phyloP scores from a whole-genome alignment of 1,284 basidiomycete genomes.

The Xerocomus minutiporus region DNA sequence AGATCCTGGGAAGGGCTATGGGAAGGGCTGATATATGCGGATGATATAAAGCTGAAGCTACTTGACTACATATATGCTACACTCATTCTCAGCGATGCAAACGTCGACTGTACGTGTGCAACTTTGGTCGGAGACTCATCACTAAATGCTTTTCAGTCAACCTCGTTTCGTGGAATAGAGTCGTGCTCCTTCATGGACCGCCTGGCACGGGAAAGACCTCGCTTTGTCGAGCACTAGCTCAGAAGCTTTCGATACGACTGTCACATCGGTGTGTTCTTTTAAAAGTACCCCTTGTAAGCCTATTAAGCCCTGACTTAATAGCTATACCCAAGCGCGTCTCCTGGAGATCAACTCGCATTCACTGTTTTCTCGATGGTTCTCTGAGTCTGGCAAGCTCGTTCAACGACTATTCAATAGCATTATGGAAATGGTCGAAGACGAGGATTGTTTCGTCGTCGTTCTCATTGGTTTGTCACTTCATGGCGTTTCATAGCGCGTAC shows the following conservation, averaged over 20 bases:
- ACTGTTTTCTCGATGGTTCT: constrained; percentile 96
- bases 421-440: constrained; percentile 84
- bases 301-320: constrained; percentile 30
- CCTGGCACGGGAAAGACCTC: constrained; percentile 98
- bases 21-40: constrained; percentile 85
- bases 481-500: not conserved
- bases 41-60: constrained; percentile 84
- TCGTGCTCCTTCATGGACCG: constrained; percentile 92
- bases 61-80: constrained; percentile 95
- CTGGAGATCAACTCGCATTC: constrained; percentile 98
- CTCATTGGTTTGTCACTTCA: constrained; percentile 70
- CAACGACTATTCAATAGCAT: constrained; percentile 90
- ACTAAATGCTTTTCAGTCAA: constrained; percentile 54
- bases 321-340: constrained; percentile 81
- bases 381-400: constrained; percentile 97
- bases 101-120: constrained; percentile 71
- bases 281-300: not conserved
- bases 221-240: constrained; percentile 89
- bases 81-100: constrained; percentile 81
- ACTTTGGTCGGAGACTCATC: not conserved
- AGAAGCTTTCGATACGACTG: constrained; percentile 91
- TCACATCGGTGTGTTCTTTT: constrained; percentile 60
- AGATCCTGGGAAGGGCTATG: constrained; percentile 84
- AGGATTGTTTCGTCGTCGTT: constrained; percentile 87
- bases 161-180: constrained; percentile 91